Evolutionary conservation across 192 early-diverging fungal genomes (phyloP).

Genomic region (Mortierella claussenii): DNA sequence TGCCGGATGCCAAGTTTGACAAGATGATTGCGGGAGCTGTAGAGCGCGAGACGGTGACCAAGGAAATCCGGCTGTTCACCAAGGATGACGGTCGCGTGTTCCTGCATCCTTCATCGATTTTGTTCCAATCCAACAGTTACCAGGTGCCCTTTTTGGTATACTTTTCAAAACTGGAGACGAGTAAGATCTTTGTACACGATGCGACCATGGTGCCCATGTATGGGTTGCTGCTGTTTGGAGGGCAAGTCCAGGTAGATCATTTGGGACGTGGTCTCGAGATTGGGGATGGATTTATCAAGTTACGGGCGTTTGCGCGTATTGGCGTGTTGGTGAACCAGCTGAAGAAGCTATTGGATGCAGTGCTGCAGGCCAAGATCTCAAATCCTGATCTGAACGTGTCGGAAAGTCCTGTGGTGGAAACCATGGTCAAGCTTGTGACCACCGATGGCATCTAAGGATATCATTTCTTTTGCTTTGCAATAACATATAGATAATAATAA

Average conservation of each 20-base stretch:
- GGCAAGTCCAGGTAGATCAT: constrained; percentile 77
- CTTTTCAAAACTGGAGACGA: constrained; percentile 71
- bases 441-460: constrained; percentile 42
- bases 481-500: no score
- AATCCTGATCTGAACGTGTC: constrained; percentile 66
- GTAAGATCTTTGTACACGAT: constrained; percentile 75
- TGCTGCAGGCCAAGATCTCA: constrained; percentile 77
- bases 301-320: constrained; percentile 79
- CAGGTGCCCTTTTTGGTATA: constrained; percentile 76
- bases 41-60: constrained; percentile 73
- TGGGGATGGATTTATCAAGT: constrained; percentile 68
- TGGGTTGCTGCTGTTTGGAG: constrained; percentile 86
- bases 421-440: constrained; percentile 53
- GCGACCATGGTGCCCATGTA: constrained; percentile 73
- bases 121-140: constrained; percentile 71
- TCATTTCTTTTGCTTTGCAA: no score
- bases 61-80: constrained; percentile 78
- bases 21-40: constrained; percentile 78
- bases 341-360: constrained; percentile 73
- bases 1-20: constrained; percentile 80
- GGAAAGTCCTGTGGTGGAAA: constrained; percentile 48
- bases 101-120: constrained; percentile 84
- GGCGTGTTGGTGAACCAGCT: constrained; percentile 83
- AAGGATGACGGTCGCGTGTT: constrained; percentile 78
- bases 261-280: constrained; percentile 69